Evolutionary conservation across 108 stramenopile species (phyloP).

Genomic region (Nannochloropsis gaditana): DNA sequence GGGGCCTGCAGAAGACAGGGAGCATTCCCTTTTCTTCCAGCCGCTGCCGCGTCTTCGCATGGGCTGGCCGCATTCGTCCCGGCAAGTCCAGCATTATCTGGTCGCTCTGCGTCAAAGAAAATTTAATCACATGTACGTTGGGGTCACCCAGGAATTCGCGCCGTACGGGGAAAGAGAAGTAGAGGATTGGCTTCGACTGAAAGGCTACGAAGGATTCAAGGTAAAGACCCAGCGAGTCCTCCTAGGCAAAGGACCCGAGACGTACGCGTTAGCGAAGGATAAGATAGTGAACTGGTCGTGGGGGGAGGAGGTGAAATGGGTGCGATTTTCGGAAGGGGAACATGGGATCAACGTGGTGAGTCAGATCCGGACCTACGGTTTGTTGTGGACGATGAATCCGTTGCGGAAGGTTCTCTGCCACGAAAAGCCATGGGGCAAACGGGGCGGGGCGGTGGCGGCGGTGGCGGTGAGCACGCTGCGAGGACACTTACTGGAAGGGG

Average conservation of each 20-base stretch:
- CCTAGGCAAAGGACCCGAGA: not conserved
- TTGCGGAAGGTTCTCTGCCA: not conserved
- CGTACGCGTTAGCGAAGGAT: not conserved
- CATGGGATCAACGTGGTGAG: not conserved
- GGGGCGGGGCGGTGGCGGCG: not conserved
- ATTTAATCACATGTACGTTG: slow-evolving; percentile 12
- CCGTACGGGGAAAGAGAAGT: not conserved
- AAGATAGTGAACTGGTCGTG: slow-evolving; percentile 10
- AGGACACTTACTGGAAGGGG: not conserved
- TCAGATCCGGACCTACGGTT: not conserved
- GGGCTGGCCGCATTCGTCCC: not conserved
- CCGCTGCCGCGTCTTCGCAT: not conserved
- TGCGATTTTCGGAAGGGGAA: not conserved
- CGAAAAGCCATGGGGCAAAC: not conserved
- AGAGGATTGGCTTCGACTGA: not conserved
- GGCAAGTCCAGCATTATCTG: not conserved
- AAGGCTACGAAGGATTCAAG: not conserved
- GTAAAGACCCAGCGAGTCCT: not conserved
- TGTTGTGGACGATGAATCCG: not conserved
- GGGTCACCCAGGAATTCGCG: not conserved
- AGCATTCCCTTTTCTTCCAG: not conserved
- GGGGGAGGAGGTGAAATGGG: not conserved
- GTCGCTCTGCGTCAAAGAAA: not conserved
- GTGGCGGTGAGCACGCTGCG: not conserved
- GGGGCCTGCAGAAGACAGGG: not conserved